Evolutionary conservation across 192 early-diverging fungal genomes (phyloP), one percentile per base, ranked within the genome.

Genomic region (Entomortierella chlamydospora): DNA sequence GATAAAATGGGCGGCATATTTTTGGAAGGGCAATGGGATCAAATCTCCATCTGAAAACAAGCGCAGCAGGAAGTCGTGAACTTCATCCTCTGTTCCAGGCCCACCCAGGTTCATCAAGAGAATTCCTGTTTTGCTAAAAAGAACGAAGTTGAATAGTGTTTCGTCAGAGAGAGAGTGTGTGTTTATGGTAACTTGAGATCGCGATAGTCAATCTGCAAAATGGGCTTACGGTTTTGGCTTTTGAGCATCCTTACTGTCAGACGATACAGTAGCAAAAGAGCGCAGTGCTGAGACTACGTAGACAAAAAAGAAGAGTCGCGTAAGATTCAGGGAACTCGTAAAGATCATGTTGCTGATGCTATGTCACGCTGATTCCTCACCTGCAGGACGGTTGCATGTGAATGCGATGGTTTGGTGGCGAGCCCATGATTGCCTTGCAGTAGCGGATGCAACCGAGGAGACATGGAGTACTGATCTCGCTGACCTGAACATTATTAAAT

Each of bases 21-120:
- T 81, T 83, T 99, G 97, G 28, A 94, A 77, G 1, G 97, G 96
- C 17, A 99, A 80, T 31, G 91, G 93, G 80, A 99, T 97, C 62
- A 99, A 85, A 82, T 99, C 97, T 22, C 90, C 87, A 86, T 99
- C 97, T 15, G 87, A 88, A 74, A 99, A 99, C 29, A 99, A 89
- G 67, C 91, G 88, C 70, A 71, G 64, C 31, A 99, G 86, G 82
- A 97, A 99, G 51, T 87, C 87, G 25, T 91, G 81, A 13, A 99
- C 97, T 43, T 92, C 88, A 26, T 87, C 84, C 61, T 94, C 82
- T 4, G 84, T 94, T 33, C 85, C 80, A 11, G 97, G 95, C 0
- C 97, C 97, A 37, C 97, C 97, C 89, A 99, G 90, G 83, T 99
- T 99, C 85, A 96, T 94, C 58, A 99, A 82, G 13, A 97, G 81